Evolutionary conservation across 441 rosid genomes (phyloP), one percentile per base, ranked within the genome.

Genomic region (Adansonia madagascariensis): DNA sequence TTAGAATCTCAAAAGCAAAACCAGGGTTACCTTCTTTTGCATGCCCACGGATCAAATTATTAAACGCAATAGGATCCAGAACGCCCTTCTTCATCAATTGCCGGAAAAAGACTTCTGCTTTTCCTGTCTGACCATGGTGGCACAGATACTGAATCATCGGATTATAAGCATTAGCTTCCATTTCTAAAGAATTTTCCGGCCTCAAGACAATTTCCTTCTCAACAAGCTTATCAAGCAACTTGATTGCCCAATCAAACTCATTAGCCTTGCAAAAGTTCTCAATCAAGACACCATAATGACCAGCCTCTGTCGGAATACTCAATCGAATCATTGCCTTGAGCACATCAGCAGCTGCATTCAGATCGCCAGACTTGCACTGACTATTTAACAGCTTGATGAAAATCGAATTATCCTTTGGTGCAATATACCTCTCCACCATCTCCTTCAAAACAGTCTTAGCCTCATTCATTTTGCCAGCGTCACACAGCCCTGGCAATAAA

Each of bases 41-140:
- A 78, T 93, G 98, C 15, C 98, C 98, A 10, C 87, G 27, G 73
- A 95, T 90, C 79, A 95, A 76, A 88, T 82, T 91, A 86, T 95
- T 93, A 66, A 93, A 93, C 10, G 97, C 97, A 43, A 55, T 56
- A 15, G 91, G 83, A 86, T 95, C 98, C 77, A 85, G 87, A 52
- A 91, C 86, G 62, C 96, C 99, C 83, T 81, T 92, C 81, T 93
- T 95, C 98, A 95, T 89, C 85, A 95, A 81, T 86, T 93, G 97
- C 83, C 98, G 77, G 88, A 95, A 89, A 83, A 95, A 90, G 82
- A 65, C 74, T 84, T 95, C 99, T 3, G 99, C 98, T 85, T 92
- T 95, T 52, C 78, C 82, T 0, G 98, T 92, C 74, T 88, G 90
- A 55, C 95, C 93, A 74, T 84, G 84, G 85, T 78, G 83, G 82